Percentiles rank a stretch among this genome's conserved stretches.
These are phyloP conservation scores for Termitomyces sp. DNA, from an alignment of 768 basidiomycete genomes.

Conservation along the genomic window DNA sequence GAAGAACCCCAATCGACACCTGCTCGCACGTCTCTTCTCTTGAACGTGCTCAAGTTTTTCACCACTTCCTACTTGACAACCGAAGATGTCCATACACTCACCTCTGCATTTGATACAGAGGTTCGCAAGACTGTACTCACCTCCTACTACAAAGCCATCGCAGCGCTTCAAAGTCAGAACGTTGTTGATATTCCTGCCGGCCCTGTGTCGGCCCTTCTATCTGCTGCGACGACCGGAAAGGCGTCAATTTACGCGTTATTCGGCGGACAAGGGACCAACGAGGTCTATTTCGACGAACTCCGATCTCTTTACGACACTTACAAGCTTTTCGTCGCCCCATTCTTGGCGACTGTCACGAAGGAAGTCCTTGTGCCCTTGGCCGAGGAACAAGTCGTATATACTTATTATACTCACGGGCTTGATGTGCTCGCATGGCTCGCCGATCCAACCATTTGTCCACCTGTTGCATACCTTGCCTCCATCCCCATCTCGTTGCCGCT, in stretches of 20 bases:
- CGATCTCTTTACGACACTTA: constrained; percentile 90
- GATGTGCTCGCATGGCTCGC: constrained; percentile 84
- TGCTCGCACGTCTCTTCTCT: constrained; percentile 63
- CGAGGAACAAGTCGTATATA: constrained; percentile 49
- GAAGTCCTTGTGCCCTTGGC: constrained; percentile 73
- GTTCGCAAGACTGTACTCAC: constrained; percentile 73
- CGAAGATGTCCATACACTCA: constrained; percentile 80
- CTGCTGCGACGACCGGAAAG: constrained; percentile 55
- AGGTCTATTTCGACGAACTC: constrained; percentile 96
- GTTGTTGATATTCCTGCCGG: constrained; percentile 53
- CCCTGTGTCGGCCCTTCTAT: constrained; percentile 66
- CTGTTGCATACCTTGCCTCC: constrained; percentile 84
- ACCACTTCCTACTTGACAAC: constrained; percentile 66
- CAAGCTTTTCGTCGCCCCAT: constrained; percentile 75
- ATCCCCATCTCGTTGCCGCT: constrained; percentile 93
- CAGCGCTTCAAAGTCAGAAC: constrained; percentile 58
- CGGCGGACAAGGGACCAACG: constrained; percentile 97
- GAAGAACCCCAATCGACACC: constrained; percentile 48
- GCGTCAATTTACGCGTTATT: constrained; percentile 89
- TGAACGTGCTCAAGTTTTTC: constrained; percentile 76
- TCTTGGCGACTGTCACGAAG: constrained; percentile 60
- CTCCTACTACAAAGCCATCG: constrained; percentile 76
- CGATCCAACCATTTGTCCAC: constrained; percentile 65
- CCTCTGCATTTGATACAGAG: constrained; percentile 70
- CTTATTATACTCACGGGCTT: constrained; percentile 79